Evolutionary conservation across 1,139 yeast species (phyloP).

Genomic region (Kurtzmaniella natalensis): DNA sequence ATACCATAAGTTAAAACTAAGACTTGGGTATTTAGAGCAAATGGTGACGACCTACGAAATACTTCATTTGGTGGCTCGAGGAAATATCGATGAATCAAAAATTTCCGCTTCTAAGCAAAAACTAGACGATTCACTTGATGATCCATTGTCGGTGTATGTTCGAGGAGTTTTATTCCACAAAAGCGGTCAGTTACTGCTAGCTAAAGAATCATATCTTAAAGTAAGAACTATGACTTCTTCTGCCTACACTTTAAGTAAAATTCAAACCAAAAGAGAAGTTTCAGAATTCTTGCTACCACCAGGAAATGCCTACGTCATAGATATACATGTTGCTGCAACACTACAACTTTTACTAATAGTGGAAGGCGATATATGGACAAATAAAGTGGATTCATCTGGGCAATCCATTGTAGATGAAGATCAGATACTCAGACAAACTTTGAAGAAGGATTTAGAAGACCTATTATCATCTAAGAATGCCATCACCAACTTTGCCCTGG

Average conservation of each 20-base stretch:
- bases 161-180: slow-evolving; percentile 36
- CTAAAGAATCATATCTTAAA: slow-evolving; percentile 35
- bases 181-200: slow-evolving; percentile 28
- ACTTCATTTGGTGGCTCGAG: too few species aligned
- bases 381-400: too few species aligned
- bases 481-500: too few species aligned
- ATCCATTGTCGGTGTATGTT: slow-evolving; percentile 31
- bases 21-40: slow-evolving; percentile 21
- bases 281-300: slow-evolving; percentile 10
- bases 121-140: too few species aligned
- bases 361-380: too few species aligned
- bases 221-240: too few species aligned
- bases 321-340: slow-evolving; percentile 21
- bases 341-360: slow-evolving; percentile 22
- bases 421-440: slow-evolving; percentile 13
- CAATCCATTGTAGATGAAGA: slow-evolving; percentile 10
- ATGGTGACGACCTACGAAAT: slow-evolving; percentile 28
- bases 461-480: too few species aligned
- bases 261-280: neutral
- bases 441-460: slow-evolving; percentile 18
- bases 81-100: too few species aligned
- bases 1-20: slow-evolving; percentile 17
- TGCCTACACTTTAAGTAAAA: too few species aligned
- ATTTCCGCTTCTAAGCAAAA: too few species aligned
- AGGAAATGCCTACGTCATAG: slow-evolving; percentile 13